phyloP scores from a whole-genome alignment of 495 filamentous ascomycete genomes.

The Penicillium paradoxum region DNA sequence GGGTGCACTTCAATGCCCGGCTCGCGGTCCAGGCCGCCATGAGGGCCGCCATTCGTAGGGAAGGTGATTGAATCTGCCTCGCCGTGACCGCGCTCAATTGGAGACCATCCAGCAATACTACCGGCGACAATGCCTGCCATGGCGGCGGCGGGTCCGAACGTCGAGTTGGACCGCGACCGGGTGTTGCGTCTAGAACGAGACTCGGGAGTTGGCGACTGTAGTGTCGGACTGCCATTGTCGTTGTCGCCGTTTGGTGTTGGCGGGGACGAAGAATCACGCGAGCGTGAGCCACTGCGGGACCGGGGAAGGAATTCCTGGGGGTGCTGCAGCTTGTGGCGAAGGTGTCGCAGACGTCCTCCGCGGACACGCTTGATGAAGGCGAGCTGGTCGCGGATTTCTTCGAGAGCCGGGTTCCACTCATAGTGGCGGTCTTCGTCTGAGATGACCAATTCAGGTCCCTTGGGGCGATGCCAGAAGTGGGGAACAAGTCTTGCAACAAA shows the following conservation, averaged over 20 bases:
- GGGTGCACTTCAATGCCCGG: constrained; percentile 56
- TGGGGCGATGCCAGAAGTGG: constrained; percentile 42
- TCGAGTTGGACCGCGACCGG: constrained; percentile 82
- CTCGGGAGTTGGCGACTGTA: constrained; percentile 61
- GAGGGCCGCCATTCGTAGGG: constrained; percentile 29
- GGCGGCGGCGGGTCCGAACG: constrained; percentile 75
- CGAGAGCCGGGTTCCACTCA: constrained; percentile 56
- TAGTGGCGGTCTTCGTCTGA: constrained; percentile 71
- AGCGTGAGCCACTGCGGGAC: constrained; percentile 69
- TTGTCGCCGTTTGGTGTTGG: constrained; percentile 57
- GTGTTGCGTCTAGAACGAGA: constrained; percentile 64
- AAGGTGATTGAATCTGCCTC: constrained; percentile 51
- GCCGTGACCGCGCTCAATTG: constrained; percentile 57
- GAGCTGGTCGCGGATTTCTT: constrained; percentile 74
- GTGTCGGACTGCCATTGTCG: constrained; percentile 37
- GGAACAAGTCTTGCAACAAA: constrained; percentile 52
- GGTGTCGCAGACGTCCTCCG: constrained; percentile 81
- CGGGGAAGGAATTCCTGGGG: constrained; percentile 69
- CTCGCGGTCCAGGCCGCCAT: constrained; percentile 45
- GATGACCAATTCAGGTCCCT: constrained; percentile 50
- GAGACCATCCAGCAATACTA: constrained; percentile 84
- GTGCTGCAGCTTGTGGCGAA: constrained; percentile 80
- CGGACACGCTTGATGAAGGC: constrained; percentile 66
- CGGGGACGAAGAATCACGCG: constrained; percentile 63
- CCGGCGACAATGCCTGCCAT: constrained; percentile 84